Evolutionary conservation across 495 filamentous ascomycete species (phyloP).

Genomic region (Pseudevernia furfuracea): DNA sequence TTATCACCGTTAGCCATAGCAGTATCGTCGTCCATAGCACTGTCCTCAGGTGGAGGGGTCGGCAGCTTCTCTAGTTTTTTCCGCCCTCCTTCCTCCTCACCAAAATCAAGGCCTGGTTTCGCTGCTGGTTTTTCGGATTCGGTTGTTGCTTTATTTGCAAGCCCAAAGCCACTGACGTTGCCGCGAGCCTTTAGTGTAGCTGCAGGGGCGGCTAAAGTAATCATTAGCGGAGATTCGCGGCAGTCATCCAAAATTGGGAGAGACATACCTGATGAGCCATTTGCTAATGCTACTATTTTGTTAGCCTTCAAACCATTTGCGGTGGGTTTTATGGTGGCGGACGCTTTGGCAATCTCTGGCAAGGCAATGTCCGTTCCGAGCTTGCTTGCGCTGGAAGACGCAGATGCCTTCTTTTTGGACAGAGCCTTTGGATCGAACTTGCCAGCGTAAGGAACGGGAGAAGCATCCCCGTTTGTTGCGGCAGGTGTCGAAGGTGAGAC

Average conservation of each 20-base stretch:
- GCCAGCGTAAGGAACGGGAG: constrained; percentile 56
- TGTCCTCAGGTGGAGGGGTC: constrained; percentile 57
- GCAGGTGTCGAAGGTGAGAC: constrained; percentile 47
- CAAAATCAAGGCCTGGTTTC: constrained; percentile 72
- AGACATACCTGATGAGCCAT: constrained; percentile 39
- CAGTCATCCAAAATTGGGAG: neutral
- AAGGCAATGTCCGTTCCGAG: constrained; percentile 57
- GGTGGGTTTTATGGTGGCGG: constrained; percentile 37
- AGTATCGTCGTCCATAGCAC: constrained; percentile 47
- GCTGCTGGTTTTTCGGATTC: constrained; percentile 60
- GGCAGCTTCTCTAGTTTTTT: constrained; percentile 85
- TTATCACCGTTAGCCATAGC: constrained; percentile 51
- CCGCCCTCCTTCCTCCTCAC: constrained; percentile 75
- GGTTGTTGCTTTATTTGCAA: constrained; percentile 54
- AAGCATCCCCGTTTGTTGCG: constrained; percentile 32
- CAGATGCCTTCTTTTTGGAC: constrained; percentile 57
- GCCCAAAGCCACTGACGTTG: constrained; percentile 77
- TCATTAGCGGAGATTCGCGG: constrained; percentile 24
- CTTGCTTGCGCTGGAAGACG: constrained; percentile 37
- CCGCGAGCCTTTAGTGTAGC: constrained; percentile 49
- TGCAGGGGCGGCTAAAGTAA: constrained; percentile 24
- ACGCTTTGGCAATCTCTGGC: constrained; percentile 47
- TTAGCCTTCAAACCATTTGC: constrained; percentile 45
- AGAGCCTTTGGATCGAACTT: constrained; percentile 90
- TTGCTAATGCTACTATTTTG: constrained; percentile 43